Conservation (phyloP, 768 basidiomycete species). For the Trichaptum fuscoviolaceum region DNA sequence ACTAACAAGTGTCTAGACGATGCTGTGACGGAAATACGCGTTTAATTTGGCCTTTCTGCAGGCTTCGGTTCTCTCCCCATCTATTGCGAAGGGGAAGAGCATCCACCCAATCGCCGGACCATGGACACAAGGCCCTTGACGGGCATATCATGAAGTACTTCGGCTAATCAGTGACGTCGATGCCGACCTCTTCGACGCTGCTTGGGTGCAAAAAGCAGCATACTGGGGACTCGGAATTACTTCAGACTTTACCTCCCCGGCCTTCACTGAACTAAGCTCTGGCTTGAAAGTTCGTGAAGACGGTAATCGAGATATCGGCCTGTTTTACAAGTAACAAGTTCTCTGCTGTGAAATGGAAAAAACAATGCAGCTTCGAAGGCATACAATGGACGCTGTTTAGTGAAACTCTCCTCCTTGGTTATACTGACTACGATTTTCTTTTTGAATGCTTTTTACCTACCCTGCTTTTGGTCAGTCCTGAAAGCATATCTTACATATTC, state of each 20-base stretch:
- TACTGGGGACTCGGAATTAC: constrained; percentile 68
- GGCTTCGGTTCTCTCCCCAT: constrained; percentile 23
- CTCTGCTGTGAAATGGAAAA: too few species aligned
- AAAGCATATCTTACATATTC: too few species aligned
- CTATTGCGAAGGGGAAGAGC: neutral
- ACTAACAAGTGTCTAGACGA: constrained; percentile 59
- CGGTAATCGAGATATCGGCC: constrained; percentile 48
- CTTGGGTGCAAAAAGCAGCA: constrained; percentile 67
- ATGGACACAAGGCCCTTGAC: constrained; percentile 26
- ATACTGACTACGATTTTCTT: too few species aligned
- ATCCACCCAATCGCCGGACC: neutral
- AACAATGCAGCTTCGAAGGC: too few species aligned
- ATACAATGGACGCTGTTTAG: too few species aligned
- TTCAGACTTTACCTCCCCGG: constrained; percentile 73
- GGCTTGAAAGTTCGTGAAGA: constrained; percentile 8
- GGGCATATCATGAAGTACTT: constrained; percentile 58
- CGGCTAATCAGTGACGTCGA: constrained; percentile 58
- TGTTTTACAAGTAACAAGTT: too few species aligned
- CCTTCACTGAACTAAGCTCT: neutral
- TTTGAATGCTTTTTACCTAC: too few species aligned
- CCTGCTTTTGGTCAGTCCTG: too few species aligned
- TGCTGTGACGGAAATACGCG: constrained; percentile 61
- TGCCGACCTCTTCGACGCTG: constrained; percentile 69
- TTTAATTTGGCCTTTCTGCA: constrained; percentile 58
- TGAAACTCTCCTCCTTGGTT: too few species aligned